These are phyloP conservation scores for Chlorophyllum brunneum DNA, from an alignment of 768 basidiomycete species.

Conservation along the genomic window DNA sequence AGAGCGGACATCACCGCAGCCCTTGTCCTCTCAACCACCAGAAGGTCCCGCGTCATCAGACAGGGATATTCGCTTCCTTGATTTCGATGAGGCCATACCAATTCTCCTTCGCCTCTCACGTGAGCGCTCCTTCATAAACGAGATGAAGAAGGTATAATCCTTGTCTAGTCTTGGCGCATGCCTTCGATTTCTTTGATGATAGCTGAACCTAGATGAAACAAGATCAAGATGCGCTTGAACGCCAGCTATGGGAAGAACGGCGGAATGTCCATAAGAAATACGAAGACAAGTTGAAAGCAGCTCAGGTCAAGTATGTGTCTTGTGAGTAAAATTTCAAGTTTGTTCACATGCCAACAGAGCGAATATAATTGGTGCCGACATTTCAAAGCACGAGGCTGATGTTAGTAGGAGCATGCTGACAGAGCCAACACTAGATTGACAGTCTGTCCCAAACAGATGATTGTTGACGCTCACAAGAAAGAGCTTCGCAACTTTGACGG, in stretches of 20 bases:
- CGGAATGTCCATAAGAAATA: constrained; percentile 58
- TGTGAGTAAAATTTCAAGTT: constrained; percentile 1
- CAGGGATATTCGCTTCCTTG: not conserved
- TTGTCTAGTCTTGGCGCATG: not conserved
- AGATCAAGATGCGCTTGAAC: constrained; percentile 70
- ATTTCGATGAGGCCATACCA: constrained; percentile 30
- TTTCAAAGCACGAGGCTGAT: constrained; percentile 70
- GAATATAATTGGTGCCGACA: constrained; percentile 53
- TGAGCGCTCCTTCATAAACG: constrained; percentile 45
- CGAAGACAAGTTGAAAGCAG: constrained; percentile 67
- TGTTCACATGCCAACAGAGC: constrained; percentile 42
- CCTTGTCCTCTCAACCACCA: not conserved
- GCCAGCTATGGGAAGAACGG: constrained; percentile 65
- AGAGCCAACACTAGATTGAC: not conserved
- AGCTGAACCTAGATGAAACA: constrained; percentile 50
- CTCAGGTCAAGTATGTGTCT: constrained; percentile 55
- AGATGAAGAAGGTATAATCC: constrained; percentile 46
- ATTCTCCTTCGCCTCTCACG: constrained; percentile 57
- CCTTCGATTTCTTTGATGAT: constrained; percentile 5
- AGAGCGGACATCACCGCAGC: not conserved
- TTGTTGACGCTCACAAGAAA: constrained; percentile 58
- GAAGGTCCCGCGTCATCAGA: not conserved
- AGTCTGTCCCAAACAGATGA: constrained; percentile 41
- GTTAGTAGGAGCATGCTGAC: constrained; percentile 28
- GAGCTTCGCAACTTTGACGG: constrained; percentile 66